Base-by-base conservation (phyloP, 2,329 filamentous ascomycete species). In the Sphaceloma murrayae region DNA sequence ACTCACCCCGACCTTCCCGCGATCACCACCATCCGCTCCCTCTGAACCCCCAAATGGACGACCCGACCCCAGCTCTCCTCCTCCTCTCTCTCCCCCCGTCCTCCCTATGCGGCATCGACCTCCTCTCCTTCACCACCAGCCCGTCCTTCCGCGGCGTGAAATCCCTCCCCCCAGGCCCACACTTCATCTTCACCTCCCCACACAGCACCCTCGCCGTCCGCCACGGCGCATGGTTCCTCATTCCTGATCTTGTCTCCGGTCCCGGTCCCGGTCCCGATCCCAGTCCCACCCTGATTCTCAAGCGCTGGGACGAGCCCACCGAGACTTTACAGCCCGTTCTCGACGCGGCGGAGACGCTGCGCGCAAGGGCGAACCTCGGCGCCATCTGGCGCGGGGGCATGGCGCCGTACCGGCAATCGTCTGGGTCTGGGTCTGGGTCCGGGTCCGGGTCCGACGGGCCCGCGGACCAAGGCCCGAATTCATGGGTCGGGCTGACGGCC, bases 61-160 rank as follows among this genome's bases (percentile, higher is more conserved):
- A 17, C 50, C 43, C 39, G 36, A 53, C 53, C 7, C 47, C 57
- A 13, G 52, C 53, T 17, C 43, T 61, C 19, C 59, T 71, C 4
- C 55, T 70, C 2, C 60, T 72, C n/a, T 61, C 67, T 45, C 59
- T 68, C 7, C 61, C 66, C 5, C 59, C 62, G 22, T 57, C 64
- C 36, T 67, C 70, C 1, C 60, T 73, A 10, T 70, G 72, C 51
- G 77, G 71, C 48, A 70, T 76, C 55, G 61, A 74, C 56, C 51
- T 73, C 38, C 67, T 80, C 39, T 75, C 76, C 34, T 80, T 81
- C 59, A 78, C 74, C 11, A 74, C 75, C 3, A 75, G 75, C 8
- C 65, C 73, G 8, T 70, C 72, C 43, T 80, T 81, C 58, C 67
- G 69, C 46, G 77, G 77, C 19, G 70, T 81, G 52, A 75, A 72